Conservation (phyloP, 345 rosid genomes). For the Linum tenue region DNA sequence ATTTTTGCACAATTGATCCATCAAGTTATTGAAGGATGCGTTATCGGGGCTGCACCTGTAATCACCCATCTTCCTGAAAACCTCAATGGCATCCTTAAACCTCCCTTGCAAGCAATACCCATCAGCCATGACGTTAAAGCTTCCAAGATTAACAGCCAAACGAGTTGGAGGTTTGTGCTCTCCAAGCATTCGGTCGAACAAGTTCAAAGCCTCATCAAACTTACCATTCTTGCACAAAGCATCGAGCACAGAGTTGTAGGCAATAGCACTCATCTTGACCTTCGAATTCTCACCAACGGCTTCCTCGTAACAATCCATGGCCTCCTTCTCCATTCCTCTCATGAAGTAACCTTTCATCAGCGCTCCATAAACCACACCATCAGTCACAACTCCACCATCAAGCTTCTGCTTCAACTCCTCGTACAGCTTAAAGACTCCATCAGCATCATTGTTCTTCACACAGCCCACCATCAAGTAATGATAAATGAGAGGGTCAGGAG, state of each 20-base stretch:
- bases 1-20: conserved; percentile 63
- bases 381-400: conserved; percentile 46
- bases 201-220: conserved; percentile 61
- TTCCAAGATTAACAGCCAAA: conserved; percentile 66
- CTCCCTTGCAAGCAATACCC: conserved; percentile 57
- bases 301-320: conserved; percentile 65
- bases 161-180: conserved; percentile 62
- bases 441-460: conserved; percentile 42
- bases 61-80: conserved; percentile 55
- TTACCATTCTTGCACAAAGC: conserved; percentile 63
- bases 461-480: conserved; percentile 66
- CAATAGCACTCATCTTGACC: conserved; percentile 59
- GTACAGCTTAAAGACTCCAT: conserved; percentile 49
- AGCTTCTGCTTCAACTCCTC: conserved; percentile 76
- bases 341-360: conserved; percentile 74
- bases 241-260: conserved; percentile 61
- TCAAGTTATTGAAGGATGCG: conserved; percentile 62
- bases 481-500: conserved; percentile 55
- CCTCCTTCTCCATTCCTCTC: conserved; percentile 64
- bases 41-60: conserved; percentile 62
- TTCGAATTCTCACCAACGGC: conserved; percentile 41
- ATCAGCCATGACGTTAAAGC: conserved; percentile 75
- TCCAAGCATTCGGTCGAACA: conserved; percentile 56
- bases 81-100: conserved; percentile 59
- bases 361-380: conserved; percentile 75